Percentiles rank a stretch among this genome's conserved stretches.
These are phyloP conservation scores for Iris pallida DNA, from an alignment of 116 monocot genomes.

Conservation along the genomic window DNA sequence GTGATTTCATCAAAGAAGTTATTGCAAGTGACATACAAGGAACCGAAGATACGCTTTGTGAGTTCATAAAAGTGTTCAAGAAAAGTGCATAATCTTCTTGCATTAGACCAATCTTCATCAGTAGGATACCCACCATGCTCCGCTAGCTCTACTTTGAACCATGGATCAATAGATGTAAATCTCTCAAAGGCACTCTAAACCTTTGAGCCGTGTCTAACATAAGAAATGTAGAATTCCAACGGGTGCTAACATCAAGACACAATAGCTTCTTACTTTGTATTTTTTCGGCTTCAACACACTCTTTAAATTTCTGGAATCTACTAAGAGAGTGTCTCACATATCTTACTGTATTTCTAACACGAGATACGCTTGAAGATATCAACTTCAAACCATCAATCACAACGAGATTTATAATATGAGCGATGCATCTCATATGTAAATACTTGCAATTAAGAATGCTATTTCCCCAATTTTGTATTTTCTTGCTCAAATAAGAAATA, in stretches of 20 bases:
- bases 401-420: no score
- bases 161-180: neutral
- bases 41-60: neutral
- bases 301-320: slow-evolving; percentile 3
- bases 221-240: neutral
- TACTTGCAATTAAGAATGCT: neutral
- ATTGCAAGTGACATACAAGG: neutral
- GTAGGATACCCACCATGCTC: neutral
- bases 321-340: neutral
- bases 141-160: neutral
- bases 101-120: neutral
- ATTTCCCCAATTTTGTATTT: neutral
- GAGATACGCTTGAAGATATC: neutral
- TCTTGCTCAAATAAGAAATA: neutral
- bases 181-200: neutral
- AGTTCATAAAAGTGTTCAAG: neutral
- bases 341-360: neutral
- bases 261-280: neutral
- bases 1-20: neutral
- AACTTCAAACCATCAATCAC: neutral
- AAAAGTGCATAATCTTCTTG: neutral
- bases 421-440: neutral
- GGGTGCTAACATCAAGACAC: neutral
- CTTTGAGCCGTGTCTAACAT: neutral
- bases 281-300: slow-evolving; percentile 2